phyloP scores from a whole-genome alignment of 1,284 basidiomycete species.

The Tausonia pullulans region DNA sequence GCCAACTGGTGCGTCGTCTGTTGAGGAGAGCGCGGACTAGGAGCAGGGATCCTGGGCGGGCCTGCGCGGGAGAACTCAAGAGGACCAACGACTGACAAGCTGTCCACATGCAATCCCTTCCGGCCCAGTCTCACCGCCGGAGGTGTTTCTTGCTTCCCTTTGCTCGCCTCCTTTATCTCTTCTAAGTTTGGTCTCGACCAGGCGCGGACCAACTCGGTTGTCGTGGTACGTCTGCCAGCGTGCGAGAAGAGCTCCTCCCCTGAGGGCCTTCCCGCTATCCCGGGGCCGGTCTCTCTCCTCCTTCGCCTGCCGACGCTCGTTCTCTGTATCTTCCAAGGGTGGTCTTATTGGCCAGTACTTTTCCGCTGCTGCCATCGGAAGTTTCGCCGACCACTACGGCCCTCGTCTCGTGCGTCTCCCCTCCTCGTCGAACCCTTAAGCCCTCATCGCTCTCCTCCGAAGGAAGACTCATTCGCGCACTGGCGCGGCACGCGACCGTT shows the following conservation, averaged over 20 bases:
- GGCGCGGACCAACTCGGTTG: constrained; percentile 1
- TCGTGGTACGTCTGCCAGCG: background rate
- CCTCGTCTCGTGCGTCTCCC: constrained; percentile 3
- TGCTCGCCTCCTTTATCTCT: constrained; percentile 9
- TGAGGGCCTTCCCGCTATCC: background rate
- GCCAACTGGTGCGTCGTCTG: constrained; percentile 3
- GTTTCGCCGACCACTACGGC: constrained; percentile 10
- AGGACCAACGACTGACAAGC: background rate
- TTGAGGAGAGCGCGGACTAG: background rate
- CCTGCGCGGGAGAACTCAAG: background rate
- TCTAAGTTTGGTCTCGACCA: constrained; percentile 9
- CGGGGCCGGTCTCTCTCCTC: no score
- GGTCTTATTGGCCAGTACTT: constrained; percentile 9
- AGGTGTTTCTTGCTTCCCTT: constrained; percentile 6
- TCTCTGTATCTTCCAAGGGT: background rate
- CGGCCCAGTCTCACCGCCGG: constrained; percentile 7
- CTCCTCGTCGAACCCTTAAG: background rate
- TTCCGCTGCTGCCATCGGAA: constrained; percentile 1
- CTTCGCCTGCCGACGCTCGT: no score
- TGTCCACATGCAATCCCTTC: background rate
- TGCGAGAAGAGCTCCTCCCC: background rate
- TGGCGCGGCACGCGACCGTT: background rate
- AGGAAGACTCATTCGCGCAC: background rate
- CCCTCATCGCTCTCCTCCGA: background rate
- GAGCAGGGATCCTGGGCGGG: background rate